phyloP scores from a whole-genome alignment of 2,329 filamentous ascomycete genomes.

The Knufia petricola region DNA sequence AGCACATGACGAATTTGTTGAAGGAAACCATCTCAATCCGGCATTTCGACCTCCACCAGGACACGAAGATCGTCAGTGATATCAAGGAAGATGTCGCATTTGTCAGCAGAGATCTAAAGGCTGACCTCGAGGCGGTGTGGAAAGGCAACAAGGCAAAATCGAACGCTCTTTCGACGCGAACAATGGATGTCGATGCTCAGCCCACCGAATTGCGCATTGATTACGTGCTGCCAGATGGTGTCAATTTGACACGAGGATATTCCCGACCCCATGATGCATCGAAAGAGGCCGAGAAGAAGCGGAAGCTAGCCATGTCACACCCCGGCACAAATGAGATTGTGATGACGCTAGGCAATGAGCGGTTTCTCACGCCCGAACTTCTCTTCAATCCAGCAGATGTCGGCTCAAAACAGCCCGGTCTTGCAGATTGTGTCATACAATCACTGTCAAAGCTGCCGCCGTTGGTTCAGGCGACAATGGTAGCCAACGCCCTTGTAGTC shows the following conservation, averaged over 20 bases:
- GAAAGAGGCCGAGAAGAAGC: constrained; percentile 41
- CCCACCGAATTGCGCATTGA: constrained; percentile 59
- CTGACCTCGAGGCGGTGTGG: constrained; percentile 75
- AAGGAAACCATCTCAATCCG: constrained; percentile 81
- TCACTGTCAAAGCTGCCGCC: constrained; percentile 64
- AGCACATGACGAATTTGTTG: constrained; percentile 84
- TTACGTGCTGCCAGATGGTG: constrained; percentile 81
- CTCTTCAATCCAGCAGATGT: constrained; percentile 81
- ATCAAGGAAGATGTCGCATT: constrained; percentile 89
- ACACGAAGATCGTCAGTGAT: constrained; percentile 86
- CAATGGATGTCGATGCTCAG: constrained; percentile 34
- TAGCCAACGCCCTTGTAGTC: constrained; percentile 81
- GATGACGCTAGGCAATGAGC: constrained; percentile 79
- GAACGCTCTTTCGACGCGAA: constrained; percentile 23
- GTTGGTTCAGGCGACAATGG: constrained; percentile 71
- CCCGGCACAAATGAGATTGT: constrained; percentile 60
- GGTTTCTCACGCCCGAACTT: constrained; percentile 81
- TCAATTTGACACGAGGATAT: constrained; percentile 54
- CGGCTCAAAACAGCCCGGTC: constrained; percentile 70
- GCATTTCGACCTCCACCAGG: constrained; percentile 92
- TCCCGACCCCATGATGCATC: constrained; percentile 68
- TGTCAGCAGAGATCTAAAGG: constrained; percentile 64
- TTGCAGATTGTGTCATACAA: constrained; percentile 75
- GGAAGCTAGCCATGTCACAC: constrained; percentile 37
- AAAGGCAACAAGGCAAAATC: constrained; percentile 51